phyloP scores from a whole-genome alignment of 805 yeast genomes.

The Yamadazyma takamatsuzukensis region DNA sequence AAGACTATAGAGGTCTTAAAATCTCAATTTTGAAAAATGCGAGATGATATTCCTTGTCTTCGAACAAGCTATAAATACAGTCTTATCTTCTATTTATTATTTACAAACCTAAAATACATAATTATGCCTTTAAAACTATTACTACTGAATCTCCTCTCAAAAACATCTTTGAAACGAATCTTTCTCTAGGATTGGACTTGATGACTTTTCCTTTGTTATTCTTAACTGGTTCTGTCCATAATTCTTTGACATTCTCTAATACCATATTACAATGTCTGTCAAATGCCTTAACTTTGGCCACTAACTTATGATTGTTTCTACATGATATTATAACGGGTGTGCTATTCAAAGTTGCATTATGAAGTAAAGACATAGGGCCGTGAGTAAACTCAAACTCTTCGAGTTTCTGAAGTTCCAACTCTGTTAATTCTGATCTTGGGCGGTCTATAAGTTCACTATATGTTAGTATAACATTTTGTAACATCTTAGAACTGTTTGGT shows the following conservation, averaged over 20 bases:
- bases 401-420: conserved; percentile 70
- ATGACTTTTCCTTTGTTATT: conserved; percentile 68
- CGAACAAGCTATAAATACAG: too few species aligned
- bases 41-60: too few species aligned
- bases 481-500: neutral
- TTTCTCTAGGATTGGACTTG: conserved; percentile 55
- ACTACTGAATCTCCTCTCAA: conserved; percentile 95
- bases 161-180: conserved; percentile 87
- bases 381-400: conserved; percentile 85
- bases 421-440: conserved; percentile 77
- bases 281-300: conserved; percentile 89
- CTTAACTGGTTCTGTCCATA: conserved; percentile 65
- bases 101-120: too few species aligned
- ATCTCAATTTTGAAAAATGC: too few species aligned
- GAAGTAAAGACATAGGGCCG: conserved; percentile 90
- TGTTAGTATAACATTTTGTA: conserved; percentile 22
- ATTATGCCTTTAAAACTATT: conserved; percentile 59
- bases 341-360: conserved; percentile 70
- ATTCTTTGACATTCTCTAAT: conserved; percentile 85
- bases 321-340: conserved; percentile 83
- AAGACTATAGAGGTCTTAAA: too few species aligned
- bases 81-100: too few species aligned
- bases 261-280: conserved; percentile 96
- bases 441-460: conserved; percentile 63
- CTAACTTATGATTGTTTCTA: conserved; percentile 87